Conservation (phyloP, 257 asterid species). For the Petrea volubilis region DNA sequence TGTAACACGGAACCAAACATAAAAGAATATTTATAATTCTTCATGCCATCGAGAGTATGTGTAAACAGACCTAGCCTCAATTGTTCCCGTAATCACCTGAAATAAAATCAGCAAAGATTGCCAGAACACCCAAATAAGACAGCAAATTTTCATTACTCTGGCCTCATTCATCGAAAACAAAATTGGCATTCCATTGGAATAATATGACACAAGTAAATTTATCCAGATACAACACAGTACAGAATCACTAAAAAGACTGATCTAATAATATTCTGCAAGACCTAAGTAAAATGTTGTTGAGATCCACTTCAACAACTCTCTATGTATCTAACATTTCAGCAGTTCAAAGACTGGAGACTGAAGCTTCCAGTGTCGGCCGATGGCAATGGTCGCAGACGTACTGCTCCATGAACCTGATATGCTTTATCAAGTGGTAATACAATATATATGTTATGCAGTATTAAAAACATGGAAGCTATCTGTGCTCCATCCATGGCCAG, state of each 20-base stretch:
- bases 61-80: too few species aligned
- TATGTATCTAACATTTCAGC: too few species aligned
- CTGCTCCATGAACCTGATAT: background rate
- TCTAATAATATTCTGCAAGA: background rate
- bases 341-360: too few species aligned
- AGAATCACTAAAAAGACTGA: background rate
- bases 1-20: too few species aligned
- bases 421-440: conserved; percentile 1
- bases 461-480: background rate
- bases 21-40: too few species aligned
- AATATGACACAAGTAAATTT: background rate
- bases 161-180: background rate
- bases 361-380: too few species aligned
- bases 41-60: too few species aligned
- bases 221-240: conserved; percentile 1
- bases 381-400: too few species aligned
- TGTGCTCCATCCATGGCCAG: conserved; percentile 4
- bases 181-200: background rate
- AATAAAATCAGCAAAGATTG: background rate
- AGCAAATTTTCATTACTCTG: background rate
- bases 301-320: too few species aligned
- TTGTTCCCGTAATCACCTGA: too few species aligned
- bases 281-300: too few species aligned
- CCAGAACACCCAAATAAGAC: background rate
- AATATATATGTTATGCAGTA: background rate